A percentile compares a stretch with the other conserved stretches of the same genome.
Evolutionary conservation across 2,329 filamentous ascomycete species (phyloP).

Genomic region (Fusarium poae): DNA sequence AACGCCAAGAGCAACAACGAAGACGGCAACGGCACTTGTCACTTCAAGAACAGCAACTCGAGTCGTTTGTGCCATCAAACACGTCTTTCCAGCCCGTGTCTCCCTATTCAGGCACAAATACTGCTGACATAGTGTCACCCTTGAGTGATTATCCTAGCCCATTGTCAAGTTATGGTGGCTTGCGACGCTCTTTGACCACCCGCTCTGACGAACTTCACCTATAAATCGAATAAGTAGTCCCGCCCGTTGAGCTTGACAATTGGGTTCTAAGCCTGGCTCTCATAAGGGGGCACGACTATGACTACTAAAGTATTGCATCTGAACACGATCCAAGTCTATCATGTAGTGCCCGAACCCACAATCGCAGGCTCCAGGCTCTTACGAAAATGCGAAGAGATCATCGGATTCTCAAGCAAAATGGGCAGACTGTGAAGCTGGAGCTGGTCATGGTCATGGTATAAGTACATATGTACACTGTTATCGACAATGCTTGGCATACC

Average conservation of each 20-base stretch:
- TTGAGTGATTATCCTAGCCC: slow-evolving; percentile 47
- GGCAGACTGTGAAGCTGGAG: no score
- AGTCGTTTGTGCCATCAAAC: slow-evolving; percentile 26
- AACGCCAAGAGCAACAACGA: slow-evolving; percentile 10
- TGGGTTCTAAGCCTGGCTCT: background rate
- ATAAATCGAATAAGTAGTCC: background rate
- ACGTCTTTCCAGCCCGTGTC: slow-evolving; percentile 32
- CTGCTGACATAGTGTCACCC: slow-evolving; percentile 45
- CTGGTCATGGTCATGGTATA: background rate
- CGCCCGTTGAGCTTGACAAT: background rate
- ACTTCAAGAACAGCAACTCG: slow-evolving; percentile 27
- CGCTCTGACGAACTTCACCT: slow-evolving; percentile 46
- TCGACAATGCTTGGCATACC: background rate
- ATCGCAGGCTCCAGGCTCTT: background rate
- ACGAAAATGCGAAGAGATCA: no score
- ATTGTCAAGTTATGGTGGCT: slow-evolving; percentile 36
- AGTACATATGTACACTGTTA: background rate
- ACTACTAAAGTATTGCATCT: background rate
- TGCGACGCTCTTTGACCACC: slow-evolving; percentile 46
- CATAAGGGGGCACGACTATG: background rate
- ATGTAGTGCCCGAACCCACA: no score
- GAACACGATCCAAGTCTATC: background rate
- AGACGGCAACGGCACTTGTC: slow-evolving; percentile 26
- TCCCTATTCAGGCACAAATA: slow-evolving; percentile 40
- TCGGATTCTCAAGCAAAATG: background rate